Evolutionary conservation across 371 early-diverging fungal genomes (phyloP), one percentile per base, ranked within the genome.

Genomic region (Mortierella polycephala): DNA sequence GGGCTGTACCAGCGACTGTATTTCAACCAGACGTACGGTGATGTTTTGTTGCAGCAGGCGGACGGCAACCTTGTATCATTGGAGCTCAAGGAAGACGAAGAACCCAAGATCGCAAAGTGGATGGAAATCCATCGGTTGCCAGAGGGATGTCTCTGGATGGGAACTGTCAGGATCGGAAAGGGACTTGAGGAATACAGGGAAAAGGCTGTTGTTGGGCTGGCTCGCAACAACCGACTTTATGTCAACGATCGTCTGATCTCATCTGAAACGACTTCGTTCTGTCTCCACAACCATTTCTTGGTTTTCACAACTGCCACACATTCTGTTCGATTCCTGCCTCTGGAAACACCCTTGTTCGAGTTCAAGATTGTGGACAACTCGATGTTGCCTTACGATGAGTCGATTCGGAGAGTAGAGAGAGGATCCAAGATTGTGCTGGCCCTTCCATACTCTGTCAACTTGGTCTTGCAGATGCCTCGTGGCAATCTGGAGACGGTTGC

Each of bases 401-500:
- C 90, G 21, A 75, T 84, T 20, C 89, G 98, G 52, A 87, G 95
- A 3, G 89, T 98, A 21, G 99, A 99, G 84, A 91, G 97, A 60
- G 98, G 98, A 10, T 85, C 96, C 9, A 87, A 87, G 46, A 93
- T 97, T 75, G 94, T 97, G 0, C 62, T 91, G 63, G 94, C 94
- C 0, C 84, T 89, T 18, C 93, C 94, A 9, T 82, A 76, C 39
- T 91, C 88, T 62, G 91, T 91, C 5, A 85, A 85, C 57, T 83
- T 98, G 16, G 87, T 98, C 1, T 81, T 98, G 64, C 98, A 98
- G 85, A 96, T 98, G 96, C 98, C 97, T 14, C 91, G 98, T 21
- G 99, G 99, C 40, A 99, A 99, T 64, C 83, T 98, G 56, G 99
- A 99, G 81, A 97, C 98, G 0, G 87, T 99, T n/a, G 87, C 88